Evolutionary conservation across 2,329 filamentous ascomycete genomes (phyloP), one percentile per base, ranked within the genome.

Genomic region (Aspergillus alliaceus): DNA sequence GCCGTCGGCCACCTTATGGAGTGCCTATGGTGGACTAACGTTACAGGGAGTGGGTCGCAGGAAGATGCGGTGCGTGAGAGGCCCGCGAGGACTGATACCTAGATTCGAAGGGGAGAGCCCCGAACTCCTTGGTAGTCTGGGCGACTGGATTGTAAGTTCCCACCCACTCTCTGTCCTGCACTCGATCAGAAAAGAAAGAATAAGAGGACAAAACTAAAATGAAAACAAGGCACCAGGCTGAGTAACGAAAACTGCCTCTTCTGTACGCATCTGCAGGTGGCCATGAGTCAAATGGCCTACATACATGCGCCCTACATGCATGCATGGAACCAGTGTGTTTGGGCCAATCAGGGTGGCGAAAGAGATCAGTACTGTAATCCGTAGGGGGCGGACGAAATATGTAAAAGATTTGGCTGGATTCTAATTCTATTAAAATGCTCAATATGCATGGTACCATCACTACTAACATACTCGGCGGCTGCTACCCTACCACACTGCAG

Each of bases 271-370:
- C 58, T 58, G 58, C 60, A 60, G 58, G 53, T 53, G 46, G 58
- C 57, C 60, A 62, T 58, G 58, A 60, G 60, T 60, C 55, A 58
- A 60, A 58, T 60, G 55, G 57, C 53, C 53, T 54, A 55, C 54
- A 58, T 56, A 55, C 54, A 58, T 62, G 53, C 56, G 49, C 39
- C 37, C 42, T 52, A 40, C 55, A 53, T 61, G 56, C 54, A 61
- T 49, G 57, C 54, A 61, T 54, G 51, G 58, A 54, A 57, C 55
- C 55, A 49, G 48, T 50, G 37, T 58, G 52, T 40, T 47, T 50
- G 51, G 58, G 44, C 55, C 51, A 59, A 54, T 53, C n/a, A 53
- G 3, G 25, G 6, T n/a, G 8, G 9, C 11, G 37, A 27, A 35
- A 53, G 22, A 25, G 51, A 47, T 47, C 22, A 35, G 20, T 18